phyloP scores from a whole-genome alignment of 129 eudicot species.

The Chrysanthemum makinoi region DNA sequence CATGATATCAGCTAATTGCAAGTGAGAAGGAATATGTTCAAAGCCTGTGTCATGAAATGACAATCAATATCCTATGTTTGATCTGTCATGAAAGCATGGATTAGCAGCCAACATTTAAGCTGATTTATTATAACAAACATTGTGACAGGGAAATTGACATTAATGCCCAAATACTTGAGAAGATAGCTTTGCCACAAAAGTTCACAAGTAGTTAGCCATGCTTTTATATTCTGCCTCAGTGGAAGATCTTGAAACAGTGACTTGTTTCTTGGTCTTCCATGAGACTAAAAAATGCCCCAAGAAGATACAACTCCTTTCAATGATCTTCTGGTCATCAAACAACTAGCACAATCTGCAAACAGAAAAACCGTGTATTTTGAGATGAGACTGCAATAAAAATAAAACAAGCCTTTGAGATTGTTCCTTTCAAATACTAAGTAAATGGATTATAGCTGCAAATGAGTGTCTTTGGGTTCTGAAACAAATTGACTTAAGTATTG shows the following conservation, averaged over 20 bases:
- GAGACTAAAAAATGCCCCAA: neutral
- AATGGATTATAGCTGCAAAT: neutral
- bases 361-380: neutral
- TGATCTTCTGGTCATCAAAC: neutral
- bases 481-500: slow-evolving; percentile 5
- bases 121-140: too few relatives aligned
- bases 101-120: too few relatives aligned
- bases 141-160: neutral
- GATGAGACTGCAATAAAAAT: neutral
- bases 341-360: neutral
- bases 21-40: too few relatives aligned
- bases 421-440: neutral
- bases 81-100: too few relatives aligned
- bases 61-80: too few relatives aligned
- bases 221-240: neutral
- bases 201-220: neutral
- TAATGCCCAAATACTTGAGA: neutral
- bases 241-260: neutral
- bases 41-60: too few relatives aligned
- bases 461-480: neutral
- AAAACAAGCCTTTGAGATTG: neutral
- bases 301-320: neutral
- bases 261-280: slow-evolving; percentile 1
- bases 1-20: too few relatives aligned
- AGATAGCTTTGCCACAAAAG: neutral